Evolutionary conservation across 1,284 basidiomycete genomes (phyloP), one percentile per base, ranked within the genome.

Genomic region (Ustilago vetiveriae): DNA sequence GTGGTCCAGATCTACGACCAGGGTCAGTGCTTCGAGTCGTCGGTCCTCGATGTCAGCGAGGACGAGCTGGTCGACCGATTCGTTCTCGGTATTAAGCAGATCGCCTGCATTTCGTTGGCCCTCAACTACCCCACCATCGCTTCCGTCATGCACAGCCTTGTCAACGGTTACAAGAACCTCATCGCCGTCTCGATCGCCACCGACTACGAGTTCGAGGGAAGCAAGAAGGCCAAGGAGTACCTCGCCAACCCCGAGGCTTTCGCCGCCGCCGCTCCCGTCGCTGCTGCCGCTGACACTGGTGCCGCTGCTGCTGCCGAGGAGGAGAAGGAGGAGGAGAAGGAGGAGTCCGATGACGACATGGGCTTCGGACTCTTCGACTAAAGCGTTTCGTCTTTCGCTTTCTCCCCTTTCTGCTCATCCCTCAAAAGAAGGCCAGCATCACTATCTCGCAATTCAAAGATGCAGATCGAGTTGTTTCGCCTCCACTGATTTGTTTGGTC

Each of bases 121-220:
- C 86, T 95, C 83, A 89, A 92, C 85, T 95, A 95, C 88, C 95
- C 95, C 53, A 98, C 95, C 68, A 85, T 98, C 75, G 94, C 90
- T 75, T 97, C 94, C 57, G 89, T 98, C 76, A 85, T 88, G 60
- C 95, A 99, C 88, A 90, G 91, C 41, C 88, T 99, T 66, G 92
- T 98, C 88, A 97, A 98, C 87, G 88, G 92, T 47, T 98, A 98
- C 91, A 98, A 99, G 90, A 97, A 98, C 88, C 85, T 98, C 73
- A 78, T 83, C 38, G 90, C 92, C 56, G 84, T 99, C 81, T 90
- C 94, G 52, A 85, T 99, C 72, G 90, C 88, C 58, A 97, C 95
- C 75, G 95, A 98, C 54, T 95, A 93, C 88, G 88, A 89, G 70
- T 98, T 98, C 84, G 92, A 96, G 83, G 93, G 90, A 69, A 87